Evolutionary conservation across 139 green algal genomes (phyloP).

Genomic region (Coelastrella sp.): DNA sequence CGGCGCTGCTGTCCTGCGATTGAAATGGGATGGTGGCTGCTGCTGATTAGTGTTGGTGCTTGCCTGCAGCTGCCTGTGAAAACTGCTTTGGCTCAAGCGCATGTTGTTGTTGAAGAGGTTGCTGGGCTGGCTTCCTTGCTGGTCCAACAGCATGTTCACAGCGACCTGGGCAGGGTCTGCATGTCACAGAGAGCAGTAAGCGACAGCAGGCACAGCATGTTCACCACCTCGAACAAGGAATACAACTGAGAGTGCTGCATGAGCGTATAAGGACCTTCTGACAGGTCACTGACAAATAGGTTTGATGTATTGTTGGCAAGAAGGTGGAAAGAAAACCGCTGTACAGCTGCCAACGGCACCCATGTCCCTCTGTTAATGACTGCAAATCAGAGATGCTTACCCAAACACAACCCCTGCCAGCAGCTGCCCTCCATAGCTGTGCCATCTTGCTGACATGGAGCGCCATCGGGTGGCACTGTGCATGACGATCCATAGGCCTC

Average conservation of each 20-base stretch:
- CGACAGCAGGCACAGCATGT: no score
- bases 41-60: background rate
- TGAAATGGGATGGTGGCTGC: background rate
- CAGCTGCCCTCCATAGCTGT: background rate
- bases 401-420: conserved; percentile 23
- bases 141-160: conserved; percentile 35
- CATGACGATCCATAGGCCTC: conserved; percentile 14
- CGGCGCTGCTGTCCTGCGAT: background rate
- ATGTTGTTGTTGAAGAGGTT: background rate
- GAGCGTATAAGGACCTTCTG: no score
- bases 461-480: background rate
- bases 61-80: background rate
- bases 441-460: background rate
- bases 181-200: background rate
- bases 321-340: no score
- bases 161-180: conserved; percentile 14
- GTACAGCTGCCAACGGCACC: no score
- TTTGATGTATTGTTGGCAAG: no score
- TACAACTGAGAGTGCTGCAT: no score
- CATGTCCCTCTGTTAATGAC: no score
- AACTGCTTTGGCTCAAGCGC: background rate
- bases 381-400: conserved; percentile 28
- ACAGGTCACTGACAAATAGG: no score
- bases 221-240: no score
- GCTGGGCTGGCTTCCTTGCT: background rate